These are phyloP conservation scores for Globisporangium spinosum DNA, from an alignment of 352 stramenopile species.

Conservation along the genomic window DNA sequence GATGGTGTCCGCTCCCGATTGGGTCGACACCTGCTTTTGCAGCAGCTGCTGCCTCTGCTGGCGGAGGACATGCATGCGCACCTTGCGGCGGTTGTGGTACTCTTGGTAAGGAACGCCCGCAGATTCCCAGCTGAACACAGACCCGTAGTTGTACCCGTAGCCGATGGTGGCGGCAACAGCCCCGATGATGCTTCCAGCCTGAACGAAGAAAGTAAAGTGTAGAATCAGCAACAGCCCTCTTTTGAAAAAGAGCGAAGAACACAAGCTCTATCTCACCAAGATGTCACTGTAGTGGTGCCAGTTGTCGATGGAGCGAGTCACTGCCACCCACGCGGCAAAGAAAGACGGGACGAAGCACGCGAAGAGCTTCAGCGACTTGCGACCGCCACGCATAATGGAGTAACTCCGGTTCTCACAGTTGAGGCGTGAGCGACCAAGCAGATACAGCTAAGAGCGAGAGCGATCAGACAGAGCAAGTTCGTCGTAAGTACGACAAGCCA, in stretches of 20 bases:
- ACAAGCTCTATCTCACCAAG: conserved; percentile 30
- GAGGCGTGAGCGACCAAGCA: conserved; percentile 61
- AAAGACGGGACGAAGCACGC: conserved; percentile 58
- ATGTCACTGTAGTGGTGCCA: conserved; percentile 87
- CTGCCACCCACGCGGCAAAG: conserved; percentile 61
- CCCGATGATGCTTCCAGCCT: conserved; percentile 63
- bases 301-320: conserved; percentile 80
- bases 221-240: neutral
- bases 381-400: conserved; percentile 41
- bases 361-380: conserved; percentile 66
- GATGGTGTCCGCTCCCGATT: conserved; percentile 14
- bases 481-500: neutral
- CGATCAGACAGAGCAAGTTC: conserved; percentile 3
- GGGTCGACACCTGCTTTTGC: conserved; percentile 18
- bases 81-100: conserved; percentile 26
- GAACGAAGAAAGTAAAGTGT: neutral
- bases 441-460: conserved; percentile 43
- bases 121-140: conserved; percentile 42
- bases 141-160: conserved; percentile 72
- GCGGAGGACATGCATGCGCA: conserved; percentile 24
- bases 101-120: conserved; percentile 31
- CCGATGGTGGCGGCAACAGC: conserved; percentile 44
- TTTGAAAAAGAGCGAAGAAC: neutral
- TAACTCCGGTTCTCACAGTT: conserved; percentile 47
- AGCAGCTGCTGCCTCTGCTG: conserved; percentile 16